phyloP scores from a whole-genome alignment of 306 rosid species.

The Cotoneaster glaucophyllus region DNA sequence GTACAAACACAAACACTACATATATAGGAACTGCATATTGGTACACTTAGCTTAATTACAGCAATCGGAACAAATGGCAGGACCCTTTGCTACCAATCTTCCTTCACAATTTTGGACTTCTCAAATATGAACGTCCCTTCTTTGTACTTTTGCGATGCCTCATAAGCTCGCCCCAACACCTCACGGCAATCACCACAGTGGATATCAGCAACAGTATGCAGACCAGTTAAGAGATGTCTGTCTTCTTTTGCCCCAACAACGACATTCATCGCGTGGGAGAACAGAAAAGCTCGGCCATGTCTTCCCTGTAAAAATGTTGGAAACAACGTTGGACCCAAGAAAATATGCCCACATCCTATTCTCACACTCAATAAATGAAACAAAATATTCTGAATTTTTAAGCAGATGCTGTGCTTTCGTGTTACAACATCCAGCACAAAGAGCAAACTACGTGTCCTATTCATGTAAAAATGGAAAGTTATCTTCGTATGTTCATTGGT shows the following conservation, averaged over 20 bases:
- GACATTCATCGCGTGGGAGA: conserved; percentile 89
- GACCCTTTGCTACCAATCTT: conserved; percentile 66
- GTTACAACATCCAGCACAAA: not conserved
- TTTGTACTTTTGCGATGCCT: conserved; percentile 90
- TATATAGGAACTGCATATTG: not conserved
- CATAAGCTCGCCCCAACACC: conserved; percentile 85
- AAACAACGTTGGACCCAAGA: conserved; percentile 17
- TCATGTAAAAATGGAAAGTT: not conserved
- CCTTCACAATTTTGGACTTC: conserved; percentile 85
- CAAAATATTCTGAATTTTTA: not conserved
- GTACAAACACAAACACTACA: conserved; percentile 36
- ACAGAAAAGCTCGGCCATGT: conserved; percentile 91
- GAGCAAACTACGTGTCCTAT: not conserved
- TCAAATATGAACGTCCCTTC: conserved; percentile 96
- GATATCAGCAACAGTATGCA: conserved; percentile 91
- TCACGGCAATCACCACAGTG: conserved; percentile 76
- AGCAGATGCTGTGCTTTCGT: not conserved
- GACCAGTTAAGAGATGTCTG: conserved; percentile 86
- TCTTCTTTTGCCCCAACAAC: conserved; percentile 82
- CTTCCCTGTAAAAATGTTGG: conserved; percentile 53
- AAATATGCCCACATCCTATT: not conserved
- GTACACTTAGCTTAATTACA: conserved; percentile 10
- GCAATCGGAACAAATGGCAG: conserved; percentile 29
- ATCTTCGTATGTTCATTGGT: not conserved
- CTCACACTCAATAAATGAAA: not conserved